These are phyloP conservation scores for Mycena belliarum DNA, from an alignment of 768 basidiomycete genomes.

Conservation along the genomic window DNA sequence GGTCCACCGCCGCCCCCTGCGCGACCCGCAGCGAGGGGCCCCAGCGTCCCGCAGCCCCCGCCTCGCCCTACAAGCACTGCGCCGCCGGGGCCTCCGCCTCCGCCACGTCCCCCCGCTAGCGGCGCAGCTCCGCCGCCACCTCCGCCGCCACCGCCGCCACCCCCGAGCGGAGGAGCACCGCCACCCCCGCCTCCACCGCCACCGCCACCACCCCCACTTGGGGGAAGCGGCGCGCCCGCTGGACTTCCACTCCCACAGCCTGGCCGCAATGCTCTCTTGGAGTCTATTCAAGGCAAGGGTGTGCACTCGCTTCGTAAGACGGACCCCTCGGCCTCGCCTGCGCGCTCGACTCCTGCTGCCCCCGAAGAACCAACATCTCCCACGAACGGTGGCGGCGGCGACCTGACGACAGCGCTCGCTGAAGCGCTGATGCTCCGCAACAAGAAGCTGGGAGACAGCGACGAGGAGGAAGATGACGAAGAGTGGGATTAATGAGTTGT, in stretches of 20 bases:
- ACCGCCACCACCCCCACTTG: constrained; percentile 32
- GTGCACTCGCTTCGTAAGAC: constrained; percentile 69
- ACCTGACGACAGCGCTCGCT: constrained; percentile 82
- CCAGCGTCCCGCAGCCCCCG: constrained; percentile 37
- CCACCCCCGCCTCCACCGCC: constrained; percentile 46
- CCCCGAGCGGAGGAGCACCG: constrained; percentile 33
- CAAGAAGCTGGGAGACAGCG: constrained; percentile 83
- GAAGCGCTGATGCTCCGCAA: constrained; percentile 81
- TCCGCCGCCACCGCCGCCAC: constrained; percentile 51
- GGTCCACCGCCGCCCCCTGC: constrained; percentile 40
- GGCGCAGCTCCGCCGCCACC: constrained; percentile 44
- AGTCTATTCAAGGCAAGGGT: constrained; percentile 82
- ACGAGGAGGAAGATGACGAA: constrained; percentile 73
- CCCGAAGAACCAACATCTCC: constrained; percentile 35
- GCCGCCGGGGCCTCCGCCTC: constrained; percentile 33
- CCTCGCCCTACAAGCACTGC: constrained; percentile 38
- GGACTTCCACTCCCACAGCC: constrained; percentile 53
- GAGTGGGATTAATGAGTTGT: constrained; percentile 44
- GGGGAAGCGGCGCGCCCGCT: constrained; percentile 27
- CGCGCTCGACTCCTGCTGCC: constrained; percentile 27
- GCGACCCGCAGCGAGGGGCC: constrained; percentile 37
- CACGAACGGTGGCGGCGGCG: constrained; percentile 62
- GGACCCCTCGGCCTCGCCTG: constrained; percentile 39
- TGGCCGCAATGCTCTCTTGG: constrained; percentile 67
- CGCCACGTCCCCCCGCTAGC: constrained; percentile 32